Evolutionary conservation across 2,329 filamentous ascomycete species (phyloP).

Genomic region (Fusarium sp.): DNA sequence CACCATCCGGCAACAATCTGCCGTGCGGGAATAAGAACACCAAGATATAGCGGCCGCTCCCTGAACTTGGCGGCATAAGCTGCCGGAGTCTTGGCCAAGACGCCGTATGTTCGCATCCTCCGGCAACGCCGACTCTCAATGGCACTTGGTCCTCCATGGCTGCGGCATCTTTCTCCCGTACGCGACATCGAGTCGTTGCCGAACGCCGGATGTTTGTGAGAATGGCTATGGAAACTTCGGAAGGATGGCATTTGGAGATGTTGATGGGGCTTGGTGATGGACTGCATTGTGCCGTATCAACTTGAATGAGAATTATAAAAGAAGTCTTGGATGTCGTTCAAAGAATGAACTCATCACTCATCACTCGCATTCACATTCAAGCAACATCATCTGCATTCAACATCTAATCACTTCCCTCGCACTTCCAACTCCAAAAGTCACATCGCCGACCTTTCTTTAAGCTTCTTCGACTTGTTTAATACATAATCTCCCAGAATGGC

Average conservation of each 20-base stretch:
- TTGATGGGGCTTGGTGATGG: neutral
- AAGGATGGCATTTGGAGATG: neutral
- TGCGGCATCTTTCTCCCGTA: neutral
- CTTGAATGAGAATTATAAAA: neutral
- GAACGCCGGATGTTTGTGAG: neutral
- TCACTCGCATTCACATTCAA: neutral
- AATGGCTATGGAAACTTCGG: neutral
- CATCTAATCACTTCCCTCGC: neutral
- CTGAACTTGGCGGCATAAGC: neutral
- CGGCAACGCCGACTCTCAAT: neutral
- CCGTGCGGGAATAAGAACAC: neutral
- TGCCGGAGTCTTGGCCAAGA: neutral
- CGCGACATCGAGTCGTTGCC: neutral
- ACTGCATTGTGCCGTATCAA: neutral
- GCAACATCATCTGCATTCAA: neutral
- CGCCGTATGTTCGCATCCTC: neutral
- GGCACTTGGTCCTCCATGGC: neutral
- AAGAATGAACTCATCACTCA: neutral
- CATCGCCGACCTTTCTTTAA: neutral
- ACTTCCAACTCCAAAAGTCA: neutral
- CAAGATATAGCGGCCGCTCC: neutral
- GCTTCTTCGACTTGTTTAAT: neutral
- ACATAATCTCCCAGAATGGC: constrained; percentile 2
- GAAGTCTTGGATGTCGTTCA: neutral
- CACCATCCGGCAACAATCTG: constrained; percentile 1